Evolutionary conservation across 768 basidiomycete genomes (phyloP).

Genomic region (Pulveroboletus sp.): DNA sequence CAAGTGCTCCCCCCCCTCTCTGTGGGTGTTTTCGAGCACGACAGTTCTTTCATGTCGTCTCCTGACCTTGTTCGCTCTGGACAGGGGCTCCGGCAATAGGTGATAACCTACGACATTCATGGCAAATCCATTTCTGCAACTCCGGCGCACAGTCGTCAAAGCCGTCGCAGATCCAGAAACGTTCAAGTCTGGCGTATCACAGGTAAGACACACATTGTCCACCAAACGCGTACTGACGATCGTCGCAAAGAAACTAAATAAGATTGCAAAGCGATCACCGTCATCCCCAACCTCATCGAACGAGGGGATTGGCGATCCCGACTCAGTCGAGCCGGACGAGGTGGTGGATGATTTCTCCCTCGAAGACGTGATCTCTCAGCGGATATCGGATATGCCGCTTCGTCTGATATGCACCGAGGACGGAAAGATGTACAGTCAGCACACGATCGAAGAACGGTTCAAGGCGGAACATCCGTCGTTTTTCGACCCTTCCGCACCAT

Average conservation of each 20-base stretch:
- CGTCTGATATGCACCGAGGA: constrained; percentile 23
- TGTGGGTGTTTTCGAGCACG: background rate
- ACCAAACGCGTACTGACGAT: background rate
- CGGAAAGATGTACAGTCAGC: constrained; percentile 20
- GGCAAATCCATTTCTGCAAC: constrained; percentile 2
- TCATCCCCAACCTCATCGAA: background rate
- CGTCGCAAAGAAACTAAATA: background rate
- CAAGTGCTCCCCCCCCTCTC: background rate
- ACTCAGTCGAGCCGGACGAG: background rate
- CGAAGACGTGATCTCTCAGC: constrained; percentile 12
- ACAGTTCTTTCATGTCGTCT: background rate
- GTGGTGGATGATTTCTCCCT: background rate
- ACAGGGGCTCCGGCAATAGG: background rate
- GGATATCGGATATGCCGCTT: constrained; percentile 20
- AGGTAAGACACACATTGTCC: background rate
- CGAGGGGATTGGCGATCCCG: background rate
- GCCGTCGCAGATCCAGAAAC: constrained; percentile 16
- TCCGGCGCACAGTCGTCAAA: constrained; percentile 20
- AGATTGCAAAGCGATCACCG: background rate
- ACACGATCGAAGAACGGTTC: constrained; percentile 14
- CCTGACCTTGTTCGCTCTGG: background rate
- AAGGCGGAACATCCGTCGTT: constrained; percentile 7
- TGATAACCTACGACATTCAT: background rate
- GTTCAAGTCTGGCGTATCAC: background rate
- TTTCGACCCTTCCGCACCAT: constrained; percentile 8